phyloP scores from a whole-genome alignment of 108 stramenopile genomes.

The Stephanodiscus minutulus region DNA sequence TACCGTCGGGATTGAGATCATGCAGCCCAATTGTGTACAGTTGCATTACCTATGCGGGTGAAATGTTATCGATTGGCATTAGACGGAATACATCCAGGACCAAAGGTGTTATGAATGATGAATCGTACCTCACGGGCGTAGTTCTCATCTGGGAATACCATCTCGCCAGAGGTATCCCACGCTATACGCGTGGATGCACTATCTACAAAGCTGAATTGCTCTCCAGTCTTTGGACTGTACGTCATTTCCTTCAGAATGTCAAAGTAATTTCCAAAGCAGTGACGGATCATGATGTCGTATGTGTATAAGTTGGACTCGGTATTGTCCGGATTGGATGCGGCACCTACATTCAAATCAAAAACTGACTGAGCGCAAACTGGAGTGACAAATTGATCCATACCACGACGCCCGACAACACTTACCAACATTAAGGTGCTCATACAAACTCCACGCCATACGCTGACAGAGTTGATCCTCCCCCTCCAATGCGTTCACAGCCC shows the following conservation, averaged over 20 bases:
- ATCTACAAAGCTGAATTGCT: conserved; percentile 52
- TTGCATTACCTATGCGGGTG: conserved; percentile 43
- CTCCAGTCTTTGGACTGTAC: conserved; percentile 56
- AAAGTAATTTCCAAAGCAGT: conserved; percentile 66
- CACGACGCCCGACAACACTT: not conserved
- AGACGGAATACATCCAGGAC: no score
- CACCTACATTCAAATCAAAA: not conserved
- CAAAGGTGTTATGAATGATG: no score
- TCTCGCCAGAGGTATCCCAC: conserved; percentile 9
- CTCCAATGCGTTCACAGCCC: conserved; percentile 33
- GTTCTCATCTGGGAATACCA: conserved; percentile 58
- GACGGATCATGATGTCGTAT: conserved; percentile 64
- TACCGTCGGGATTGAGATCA: conserved; percentile 53
- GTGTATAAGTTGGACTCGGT: conserved; percentile 46
- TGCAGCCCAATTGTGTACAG: conserved; percentile 45
- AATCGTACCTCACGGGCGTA: conserved; percentile 27
- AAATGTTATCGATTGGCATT: no score
- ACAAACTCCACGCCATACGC: conserved; percentile 75
- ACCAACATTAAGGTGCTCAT: conserved; percentile 59
- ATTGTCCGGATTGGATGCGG: conserved; percentile 35
- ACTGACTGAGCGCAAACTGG: not conserved
- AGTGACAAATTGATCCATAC: not conserved
- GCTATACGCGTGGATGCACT: conserved; percentile 30
- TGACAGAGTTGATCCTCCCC: conserved; percentile 63
- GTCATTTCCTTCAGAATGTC: conserved; percentile 56